Percentiles rank a stretch among this genome's conserved stretches.
Evolutionary conservation across 805 yeast species (phyloP).

Genomic region (Wickerhamomyces queroliae): DNA sequence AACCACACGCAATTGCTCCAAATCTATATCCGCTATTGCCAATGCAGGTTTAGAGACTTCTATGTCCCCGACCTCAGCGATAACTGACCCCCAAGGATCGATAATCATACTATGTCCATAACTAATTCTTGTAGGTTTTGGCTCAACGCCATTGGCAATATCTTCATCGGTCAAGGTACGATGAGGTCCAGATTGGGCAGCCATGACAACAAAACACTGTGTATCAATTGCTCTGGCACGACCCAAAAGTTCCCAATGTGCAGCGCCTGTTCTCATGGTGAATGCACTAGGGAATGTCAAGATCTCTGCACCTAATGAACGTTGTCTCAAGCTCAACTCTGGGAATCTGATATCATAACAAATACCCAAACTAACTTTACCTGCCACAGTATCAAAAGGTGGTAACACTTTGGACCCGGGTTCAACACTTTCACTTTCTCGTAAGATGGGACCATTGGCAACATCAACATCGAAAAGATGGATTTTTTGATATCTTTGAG

Average conservation of each 20-base stretch:
- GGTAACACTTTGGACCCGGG: slow-evolving; percentile 54
- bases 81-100: slow-evolving; percentile 87
- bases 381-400: slow-evolving; percentile 56
- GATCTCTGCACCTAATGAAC: slow-evolving; percentile 69
- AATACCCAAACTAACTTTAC: slow-evolving; percentile 64
- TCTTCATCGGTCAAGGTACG: slow-evolving; percentile 39
- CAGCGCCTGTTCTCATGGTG: slow-evolving; percentile 84
- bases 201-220: slow-evolving; percentile 81
- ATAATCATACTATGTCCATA: slow-evolving; percentile 84
- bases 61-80: slow-evolving; percentile 51
- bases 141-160: slow-evolving; percentile 17
- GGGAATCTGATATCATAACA: slow-evolving; percentile 91
- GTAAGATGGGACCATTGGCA: slow-evolving; percentile 66
- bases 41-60: slow-evolving; percentile 34
- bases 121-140: slow-evolving; percentile 44
- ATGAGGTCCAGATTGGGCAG: slow-evolving; percentile 73
- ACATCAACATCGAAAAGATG: slow-evolving; percentile 89
- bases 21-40: slow-evolving; percentile 64
- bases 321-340: slow-evolving; percentile 60
- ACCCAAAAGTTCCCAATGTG: slow-evolving; percentile 84
- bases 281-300: slow-evolving; percentile 88
- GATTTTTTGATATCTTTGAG: slow-evolving; percentile 72
- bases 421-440: slow-evolving; percentile 73
- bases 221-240: slow-evolving; percentile 84
- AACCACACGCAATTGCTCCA: slow-evolving; percentile 39